Base-by-base conservation (phyloP, 331 rosid species). In the Stylosanthes scabra region DNA sequence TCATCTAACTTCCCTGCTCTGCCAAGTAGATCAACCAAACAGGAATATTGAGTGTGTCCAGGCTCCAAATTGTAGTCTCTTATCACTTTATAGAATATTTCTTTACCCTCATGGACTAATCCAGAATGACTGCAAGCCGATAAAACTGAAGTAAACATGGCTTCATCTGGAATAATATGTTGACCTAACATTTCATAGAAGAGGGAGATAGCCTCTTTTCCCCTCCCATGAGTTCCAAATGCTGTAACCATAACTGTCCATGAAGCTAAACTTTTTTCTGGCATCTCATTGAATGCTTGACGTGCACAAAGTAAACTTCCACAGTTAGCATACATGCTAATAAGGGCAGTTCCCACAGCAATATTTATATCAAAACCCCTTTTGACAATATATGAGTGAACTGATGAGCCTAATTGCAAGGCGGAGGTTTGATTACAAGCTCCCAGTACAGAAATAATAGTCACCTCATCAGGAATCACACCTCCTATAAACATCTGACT, bases 261-360 rank as follows among this genome's bases (percentile, higher is more conserved):
- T 46, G 88, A 66, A 78, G 88, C 82, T 88, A 88, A 66, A 64
- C 78, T 86, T 71, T 81, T 88, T 50, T 60, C 63, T 0, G 81
- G 81, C 85, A 88, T 78, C 79, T 88, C 93, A 63, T 77, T 37
- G 51, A 82, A 86, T 52, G 71, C 70, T 3, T 66, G 29, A 68
- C 15, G 66, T 0, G 89, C 86, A 79, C 80, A 81, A 81, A 73
- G 41, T 68, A 84, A 71, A 72, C 80, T 85, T 74, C 91, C 90
- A 56, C 91, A 89, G 65, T 86, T 89, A 45, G 88, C 78, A 68
- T 89, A 86, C 93, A 86, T 85, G 81, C 82, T 81, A 42, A 86
- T 5, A 45, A 89, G 90, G 39, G 94, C 79, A 61, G 88, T 83
- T 61, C 80, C 81, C 71, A 86, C 86, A 34, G 78, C 88, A 52